Base-by-base conservation (phyloP, 495 filamentous ascomycete species). In the Aspergillus hancockii region DNA sequence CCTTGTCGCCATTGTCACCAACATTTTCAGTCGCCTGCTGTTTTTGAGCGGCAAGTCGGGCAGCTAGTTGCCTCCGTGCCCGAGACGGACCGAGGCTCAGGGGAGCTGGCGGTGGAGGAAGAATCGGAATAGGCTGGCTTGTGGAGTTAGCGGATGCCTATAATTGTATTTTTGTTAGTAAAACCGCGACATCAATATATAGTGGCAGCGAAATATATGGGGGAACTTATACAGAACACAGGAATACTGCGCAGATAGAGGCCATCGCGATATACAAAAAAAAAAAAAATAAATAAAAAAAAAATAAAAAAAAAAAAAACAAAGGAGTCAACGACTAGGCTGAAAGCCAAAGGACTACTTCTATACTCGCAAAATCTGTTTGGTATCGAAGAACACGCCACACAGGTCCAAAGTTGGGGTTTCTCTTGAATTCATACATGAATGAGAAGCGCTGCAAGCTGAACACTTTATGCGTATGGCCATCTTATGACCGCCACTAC, bases 41-140 rank as follows among this genome's bases (percentile, higher is more conserved):
- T 63, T 88, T 88, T 61, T 92, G 90, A 64, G 89, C 81, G 14
- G 92, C 92, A 1, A 97, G 84, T 21, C 91, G 85, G 30, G 87
- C 89, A 30, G 90, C 91, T 18, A 97, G 80, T 71, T 95, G 92
- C 19, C 91, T 82, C 18, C 92, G 85, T 19, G 92, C 92, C n/a
- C 92, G 84, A 3, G 91, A 93, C 3, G 92, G 92, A 10, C 89
- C 88, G 22, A 92, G 83, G 65, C 92, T 91, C 57, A 78, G 54
- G n/a, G 79, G 75, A 57, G 78, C 75, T 30, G 78, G 78, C 41
- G 78, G 78, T 12, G 78, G 76, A 34, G 78, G 73, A 16, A 80
- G 56, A 46, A 80, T 79, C 1, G 76, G 78, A 55, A 79, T 77
- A 25, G 75, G 76, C 49, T 78, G 73, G 58, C 75, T 79, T 10